Percentiles rank a stretch among this genome's conserved stretches.
phyloP scores from a whole-genome alignment of 1,139 yeast species.

The Candida pseudocylindracea region DNA sequence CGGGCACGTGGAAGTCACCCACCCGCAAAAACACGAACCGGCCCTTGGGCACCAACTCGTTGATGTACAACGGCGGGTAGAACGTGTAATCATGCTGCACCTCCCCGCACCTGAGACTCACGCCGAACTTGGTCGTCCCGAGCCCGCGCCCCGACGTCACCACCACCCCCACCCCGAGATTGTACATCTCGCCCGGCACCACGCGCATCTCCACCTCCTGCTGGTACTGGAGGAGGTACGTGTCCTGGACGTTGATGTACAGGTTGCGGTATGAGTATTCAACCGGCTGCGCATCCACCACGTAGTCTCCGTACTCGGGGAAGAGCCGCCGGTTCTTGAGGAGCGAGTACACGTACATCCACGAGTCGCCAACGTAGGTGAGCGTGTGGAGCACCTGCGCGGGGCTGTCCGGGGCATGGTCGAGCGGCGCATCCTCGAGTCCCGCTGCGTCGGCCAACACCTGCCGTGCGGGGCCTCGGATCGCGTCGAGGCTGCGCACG shows the following conservation, averaged over 20 bases:
- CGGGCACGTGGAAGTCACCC: slow-evolving; percentile 25
- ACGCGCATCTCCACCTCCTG: slow-evolving; percentile 16
- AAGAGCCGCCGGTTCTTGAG: slow-evolving; percentile 26
- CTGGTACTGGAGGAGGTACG: slow-evolving; percentile 25
- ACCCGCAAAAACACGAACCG: slow-evolving; percentile 27
- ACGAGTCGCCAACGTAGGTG: slow-evolving; percentile 22
- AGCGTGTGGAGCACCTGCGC: slow-evolving; percentile 1
- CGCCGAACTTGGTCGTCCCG: slow-evolving; percentile 29
- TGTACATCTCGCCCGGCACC: slow-evolving; percentile 24
- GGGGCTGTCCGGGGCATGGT: background rate
- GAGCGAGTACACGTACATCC: slow-evolving; percentile 29
- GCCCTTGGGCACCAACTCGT: slow-evolving; percentile 30
- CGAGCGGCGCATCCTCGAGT: background rate
- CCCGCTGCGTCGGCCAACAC: background rate
- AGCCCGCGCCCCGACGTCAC: slow-evolving; percentile 31
- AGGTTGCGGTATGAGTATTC: slow-evolving; percentile 18
- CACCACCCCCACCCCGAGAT: slow-evolving; percentile 25
- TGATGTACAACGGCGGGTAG: slow-evolving; percentile 34
- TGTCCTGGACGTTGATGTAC: slow-evolving; percentile 21
- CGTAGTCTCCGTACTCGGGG: slow-evolving; percentile 27
- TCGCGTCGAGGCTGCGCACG: no score
- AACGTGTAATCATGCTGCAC: slow-evolving; percentile 13
- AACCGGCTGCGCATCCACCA: slow-evolving; percentile 22
- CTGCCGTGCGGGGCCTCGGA: background rate
- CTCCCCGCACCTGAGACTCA: slow-evolving; percentile 5